Evolutionary conservation across 352 stramenopile species (phyloP), one percentile per base, ranked within the genome.

Genomic region (Phytophthora boehmeriae): DNA sequence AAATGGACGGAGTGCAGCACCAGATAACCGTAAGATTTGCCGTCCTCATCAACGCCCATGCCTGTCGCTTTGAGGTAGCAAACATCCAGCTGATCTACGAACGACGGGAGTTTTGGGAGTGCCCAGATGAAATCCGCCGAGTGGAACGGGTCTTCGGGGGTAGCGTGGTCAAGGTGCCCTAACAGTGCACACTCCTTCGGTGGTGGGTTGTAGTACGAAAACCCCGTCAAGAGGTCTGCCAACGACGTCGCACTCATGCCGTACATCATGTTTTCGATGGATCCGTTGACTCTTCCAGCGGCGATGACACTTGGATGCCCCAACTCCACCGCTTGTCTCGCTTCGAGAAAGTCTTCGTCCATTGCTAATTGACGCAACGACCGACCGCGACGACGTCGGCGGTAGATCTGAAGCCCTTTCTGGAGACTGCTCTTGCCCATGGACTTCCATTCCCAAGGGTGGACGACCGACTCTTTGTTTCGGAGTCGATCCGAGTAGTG

Each of bases 381-480:
- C 0, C 65, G 63, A 17, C 52, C 60, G 20, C 60, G 46, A 45
- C 55, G 58, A 50, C 76, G 50, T 8, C 68, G 75, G 17, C 75
- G 75, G 38, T 71, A 88, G 45, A 86, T 65, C 5, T 75, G 64
- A 36, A 89, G 42, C 20, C 60, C 54, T n/a, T 63, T 66, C n/a
- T 23, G 44, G 54, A 25, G 34, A 65, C 19, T 74, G 56, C 22
- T 77, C 49, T 23, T 72, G 56, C 23, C 16, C 14, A 44, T 22
- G 23, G 67, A 49, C 36, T 84, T 84, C 81, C 81, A 90, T 46
- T 87, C 68, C 14, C n/a, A 42, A 10, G 54, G 28, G 39, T 88
- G 71, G 8, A 88, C 48, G 2, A 63, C 54, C 9, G 64, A 54
- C 8, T 22, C 13, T 1, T 68, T 56, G 4, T 67, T 47, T 0